Evolutionary conservation across 805 yeast species (phyloP).

Genomic region (Cyberlindnera americana): DNA sequence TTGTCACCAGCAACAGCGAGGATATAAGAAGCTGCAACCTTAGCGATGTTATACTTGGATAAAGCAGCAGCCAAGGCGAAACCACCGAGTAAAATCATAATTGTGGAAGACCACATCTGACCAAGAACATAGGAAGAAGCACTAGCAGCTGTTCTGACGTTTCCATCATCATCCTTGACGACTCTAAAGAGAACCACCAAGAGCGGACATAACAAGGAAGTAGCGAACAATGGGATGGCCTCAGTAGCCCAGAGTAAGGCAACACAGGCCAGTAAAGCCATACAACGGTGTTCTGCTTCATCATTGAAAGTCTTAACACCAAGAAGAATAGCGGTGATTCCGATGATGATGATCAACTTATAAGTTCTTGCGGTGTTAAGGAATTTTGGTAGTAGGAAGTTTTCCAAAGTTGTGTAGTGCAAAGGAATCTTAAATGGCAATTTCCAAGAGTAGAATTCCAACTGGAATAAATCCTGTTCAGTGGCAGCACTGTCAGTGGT

Average conservation of each 20-base stretch:
- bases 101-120: conserved; percentile 93
- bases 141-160: conserved; percentile 57
- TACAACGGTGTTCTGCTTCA: conserved; percentile 55
- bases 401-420: conserved; percentile 26
- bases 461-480: conserved; percentile 27
- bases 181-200: conserved; percentile 70
- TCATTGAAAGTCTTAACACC: conserved; percentile 62
- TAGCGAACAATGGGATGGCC: conserved; percentile 88
- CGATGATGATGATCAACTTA: conserved; percentile 37
- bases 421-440: conserved; percentile 31
- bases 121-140: conserved; percentile 69
- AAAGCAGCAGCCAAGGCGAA: conserved; percentile 91
- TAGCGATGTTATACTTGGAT: conserved; percentile 86
- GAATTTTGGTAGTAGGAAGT: conserved; percentile 35
- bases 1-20: conserved; percentile 76
- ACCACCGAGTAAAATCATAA: conserved; percentile 86
- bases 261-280: conserved; percentile 60
- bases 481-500: conserved; percentile 36
- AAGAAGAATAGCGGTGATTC: conserved; percentile 51
- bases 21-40: conserved; percentile 80
- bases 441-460: conserved; percentile 32
- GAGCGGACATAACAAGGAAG: conserved; percentile 80
- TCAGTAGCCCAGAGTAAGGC: conserved; percentile 94
- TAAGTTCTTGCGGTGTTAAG: conserved; percentile 38
- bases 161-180: conserved; percentile 47